Percentiles rank a stretch among this genome's conserved stretches.
Evolutionary conservation across 2,329 filamentous ascomycete genomes (phyloP).

Genomic region (Stachybotrys chlorohalonatus): DNA sequence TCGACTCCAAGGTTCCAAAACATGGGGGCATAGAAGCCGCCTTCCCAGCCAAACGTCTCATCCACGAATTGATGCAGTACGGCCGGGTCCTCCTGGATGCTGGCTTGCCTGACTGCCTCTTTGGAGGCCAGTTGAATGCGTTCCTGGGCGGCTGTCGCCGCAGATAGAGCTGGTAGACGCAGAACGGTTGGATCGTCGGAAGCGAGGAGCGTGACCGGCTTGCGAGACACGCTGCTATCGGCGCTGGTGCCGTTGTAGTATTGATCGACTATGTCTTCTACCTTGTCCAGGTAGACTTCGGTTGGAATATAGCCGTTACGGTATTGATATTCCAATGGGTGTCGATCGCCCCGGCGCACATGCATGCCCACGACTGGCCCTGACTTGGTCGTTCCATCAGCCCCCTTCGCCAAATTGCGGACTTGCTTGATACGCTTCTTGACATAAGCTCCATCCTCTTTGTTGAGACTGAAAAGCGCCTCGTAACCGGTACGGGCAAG

Average conservation of each 20-base stretch:
- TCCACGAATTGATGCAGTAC: conserved; percentile 61
- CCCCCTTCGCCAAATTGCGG: conserved; percentile 30
- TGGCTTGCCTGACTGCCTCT: conserved; percentile 29
- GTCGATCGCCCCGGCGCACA: conserved; percentile 70
- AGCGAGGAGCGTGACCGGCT: conserved; percentile 53
- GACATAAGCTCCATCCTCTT: conserved; percentile 59
- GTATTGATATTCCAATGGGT: conserved; percentile 71
- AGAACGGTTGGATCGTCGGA: conserved; percentile 77
- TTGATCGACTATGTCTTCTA: conserved; percentile 42
- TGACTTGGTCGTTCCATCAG: conserved; percentile 26
- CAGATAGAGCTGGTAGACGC: conserved; percentile 51
- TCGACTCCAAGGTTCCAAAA: conserved; percentile 66
- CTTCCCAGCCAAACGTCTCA: conserved; percentile 77
- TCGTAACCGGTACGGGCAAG: conserved; percentile 64
- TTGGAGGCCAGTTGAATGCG: conserved; percentile 69
- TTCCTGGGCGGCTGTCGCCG: conserved; percentile 57
- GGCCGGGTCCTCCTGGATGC: conserved; percentile 26
- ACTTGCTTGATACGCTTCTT: conserved; percentile 48
- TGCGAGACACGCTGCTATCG: conserved; percentile 24
- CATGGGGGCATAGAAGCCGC: conserved; percentile 73
- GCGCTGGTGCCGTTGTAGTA: conserved; percentile 33
- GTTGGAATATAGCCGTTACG: conserved; percentile 69
- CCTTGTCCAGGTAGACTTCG: conserved; percentile 55
- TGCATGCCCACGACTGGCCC: conserved; percentile 57
- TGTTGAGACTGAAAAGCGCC: conserved; percentile 60